Conservation (phyloP, 768 basidiomycete species). For the Leccinum fibrillosum region DNA sequence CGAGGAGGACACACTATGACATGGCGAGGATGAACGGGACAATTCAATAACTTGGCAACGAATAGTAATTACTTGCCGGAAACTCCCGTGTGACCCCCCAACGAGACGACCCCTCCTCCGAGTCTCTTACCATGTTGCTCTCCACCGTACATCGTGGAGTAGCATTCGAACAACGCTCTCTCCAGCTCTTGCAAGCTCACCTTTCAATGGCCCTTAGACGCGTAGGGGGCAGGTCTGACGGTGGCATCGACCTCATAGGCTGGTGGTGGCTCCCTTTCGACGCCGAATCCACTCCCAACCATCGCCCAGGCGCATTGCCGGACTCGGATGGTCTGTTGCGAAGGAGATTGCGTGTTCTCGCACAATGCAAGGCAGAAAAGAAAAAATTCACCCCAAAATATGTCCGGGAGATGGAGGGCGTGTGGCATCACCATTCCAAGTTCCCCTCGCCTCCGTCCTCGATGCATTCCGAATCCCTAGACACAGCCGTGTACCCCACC, state of each 20-base stretch:
- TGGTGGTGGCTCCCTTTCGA: constrained; percentile 86
- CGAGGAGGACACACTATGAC: constrained; percentile 40
- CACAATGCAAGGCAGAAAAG: constrained; percentile 90
- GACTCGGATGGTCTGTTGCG: constrained; percentile 27
- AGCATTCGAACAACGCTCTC: constrained; percentile 71
- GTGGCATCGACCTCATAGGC: constrained; percentile 83
- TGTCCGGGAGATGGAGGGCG: constrained; percentile 91
- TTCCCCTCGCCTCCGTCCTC: neutral
- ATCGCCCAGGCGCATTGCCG: constrained; percentile 5
- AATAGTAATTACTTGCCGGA: constrained; percentile 12
- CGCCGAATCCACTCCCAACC: neutral
- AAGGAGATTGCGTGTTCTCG: constrained; percentile 69
- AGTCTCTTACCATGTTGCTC: constrained; percentile 5
- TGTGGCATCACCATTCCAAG: constrained; percentile 43
- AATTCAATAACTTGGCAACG: neutral
- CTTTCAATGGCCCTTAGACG: constrained; percentile 78
- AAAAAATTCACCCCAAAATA: constrained; percentile 75
- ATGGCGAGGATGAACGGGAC: constrained; percentile 27
- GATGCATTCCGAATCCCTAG: neutral
- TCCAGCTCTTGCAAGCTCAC: constrained; percentile 53
- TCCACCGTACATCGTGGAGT: constrained; percentile 66
- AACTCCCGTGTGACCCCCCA: constrained; percentile 24
- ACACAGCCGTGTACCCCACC: constrained; percentile 6
- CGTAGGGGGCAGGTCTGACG: constrained; percentile 86
- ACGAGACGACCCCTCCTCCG: constrained; percentile 7